Evolutionary conservation across 2,329 filamentous ascomycete genomes (phyloP), one percentile per base, ranked within the genome.

Genomic region (Trichoderma semiorbis): DNA sequence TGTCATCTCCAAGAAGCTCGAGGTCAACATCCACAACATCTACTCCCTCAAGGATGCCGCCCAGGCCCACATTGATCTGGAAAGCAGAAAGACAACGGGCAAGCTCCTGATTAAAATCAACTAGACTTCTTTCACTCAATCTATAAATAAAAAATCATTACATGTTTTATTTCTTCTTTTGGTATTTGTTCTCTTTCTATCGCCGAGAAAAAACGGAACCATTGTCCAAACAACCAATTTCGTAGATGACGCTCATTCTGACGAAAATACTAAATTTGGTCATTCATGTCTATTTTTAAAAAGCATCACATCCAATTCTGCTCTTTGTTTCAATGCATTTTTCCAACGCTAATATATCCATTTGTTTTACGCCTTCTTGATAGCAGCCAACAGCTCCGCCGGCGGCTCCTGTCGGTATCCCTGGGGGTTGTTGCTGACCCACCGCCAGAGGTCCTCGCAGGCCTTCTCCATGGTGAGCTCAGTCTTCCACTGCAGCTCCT

Each of bases 391-490:
- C 77, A 98, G 87, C 82, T 92, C 90, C 75, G 92, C 87, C 0
- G 96, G 95, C n/a, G 95, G 94, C 75, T 94, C 87, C 84, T 98
- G 95, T 75, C 93, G 89, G 85, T 98, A 98, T 26, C 96, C 96
- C 84, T 95, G 90, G 28, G 96, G 96, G 85, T 98, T 98, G 84
- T 98, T 98, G 84, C 92, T 88, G 18, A 97, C 97, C 96, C 96
- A 99, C 79, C 90, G 91, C 96, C 96, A 99, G 75, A 99, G 87
- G 82, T 99, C 94, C 76, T 91, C 90, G 81, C 96, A 99, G 30
- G 95, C 95, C 81, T 97, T 90, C 84, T 98, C 95, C 80, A 99
- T 90, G 24, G 93, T 95, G 72, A 92, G 87, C 84, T 97, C 89
- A 1, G 96, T 95, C 86, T 95, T 95, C 96, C 96, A 99, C 74